These are phyloP conservation scores for Cordyceps cicadae DNA, from an alignment of 2,329 filamentous ascomycete species.

Conservation along the genomic window DNA sequence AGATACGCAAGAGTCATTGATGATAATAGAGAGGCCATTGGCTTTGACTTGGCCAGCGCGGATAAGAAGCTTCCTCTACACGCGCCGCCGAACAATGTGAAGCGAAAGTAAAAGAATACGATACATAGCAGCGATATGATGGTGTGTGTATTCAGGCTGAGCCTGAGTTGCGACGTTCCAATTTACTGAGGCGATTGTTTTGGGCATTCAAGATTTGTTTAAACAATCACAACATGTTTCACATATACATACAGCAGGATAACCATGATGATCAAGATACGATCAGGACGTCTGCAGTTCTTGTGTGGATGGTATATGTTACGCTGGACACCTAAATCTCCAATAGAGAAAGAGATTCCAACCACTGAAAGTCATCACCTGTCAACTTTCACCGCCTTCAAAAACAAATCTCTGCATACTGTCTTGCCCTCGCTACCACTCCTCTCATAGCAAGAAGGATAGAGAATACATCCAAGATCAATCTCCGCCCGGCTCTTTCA, in stretches of 20 bases:
- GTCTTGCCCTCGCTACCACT: not conserved
- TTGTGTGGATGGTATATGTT: not conserved
- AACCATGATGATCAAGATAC: not conserved
- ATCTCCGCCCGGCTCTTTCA: not conserved
- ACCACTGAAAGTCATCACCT: not conserved
- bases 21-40: constrained; percentile 51
- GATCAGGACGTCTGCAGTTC: not conserved
- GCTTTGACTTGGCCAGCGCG: constrained; percentile 33
- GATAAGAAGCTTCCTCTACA: constrained; percentile 16
- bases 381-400: not conserved
- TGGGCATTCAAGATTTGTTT: not conserved
- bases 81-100: not conserved
- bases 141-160: not conserved
- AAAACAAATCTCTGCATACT: not conserved
- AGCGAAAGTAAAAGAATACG: not conserved
- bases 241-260: not conserved
- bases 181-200: not conserved
- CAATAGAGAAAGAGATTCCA: not conserved
- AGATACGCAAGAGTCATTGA: constrained; percentile 59
- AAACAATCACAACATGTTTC: not conserved
- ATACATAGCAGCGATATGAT: not conserved
- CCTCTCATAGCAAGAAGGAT: not conserved
- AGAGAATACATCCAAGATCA: not conserved
- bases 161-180: not conserved
- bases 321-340: not conserved